Percentiles rank a stretch among this genome's conserved stretches.
These are phyloP conservation scores for Fusarium sp. DNA, from an alignment of 2,329 filamentous ascomycete species.

Conservation along the genomic window DNA sequence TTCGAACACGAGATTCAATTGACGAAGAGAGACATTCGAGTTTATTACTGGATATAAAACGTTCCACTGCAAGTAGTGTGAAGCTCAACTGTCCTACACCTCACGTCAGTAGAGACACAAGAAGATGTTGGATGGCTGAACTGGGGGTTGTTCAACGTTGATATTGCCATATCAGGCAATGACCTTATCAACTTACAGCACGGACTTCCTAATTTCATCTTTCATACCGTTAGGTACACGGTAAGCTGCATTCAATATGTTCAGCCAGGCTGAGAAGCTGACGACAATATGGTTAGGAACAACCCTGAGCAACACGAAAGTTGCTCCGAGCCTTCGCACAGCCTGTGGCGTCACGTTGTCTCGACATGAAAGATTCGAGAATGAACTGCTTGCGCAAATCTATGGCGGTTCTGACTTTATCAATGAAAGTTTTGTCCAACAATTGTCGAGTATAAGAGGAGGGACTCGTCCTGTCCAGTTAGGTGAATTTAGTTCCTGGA, in stretches of 20 bases:
- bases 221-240: neutral
- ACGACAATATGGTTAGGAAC: conserved; percentile 18
- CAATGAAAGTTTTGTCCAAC: neutral
- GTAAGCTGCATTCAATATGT: conserved; percentile 15
- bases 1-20: conserved; percentile 11
- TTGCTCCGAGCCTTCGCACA: conserved; percentile 4
- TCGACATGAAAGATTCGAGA: neutral
- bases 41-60: conserved; percentile 2
- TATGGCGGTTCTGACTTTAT: neutral
- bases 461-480: neutral
- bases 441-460: conserved; percentile 17
- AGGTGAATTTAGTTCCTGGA: neutral
- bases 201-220: neutral
- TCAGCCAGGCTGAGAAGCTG: conserved; percentile 8
- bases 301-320: conserved; percentile 28
- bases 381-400: neutral
- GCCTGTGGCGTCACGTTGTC: conserved; percentile 22
- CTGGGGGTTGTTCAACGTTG: conserved; percentile 9
- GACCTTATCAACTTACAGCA: neutral
- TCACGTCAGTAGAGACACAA: conserved; percentile 5
- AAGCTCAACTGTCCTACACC: conserved; percentile 15
- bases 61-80: conserved; percentile 12
- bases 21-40: neutral
- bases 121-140: neutral
- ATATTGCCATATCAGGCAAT: conserved; percentile 14